These are phyloP conservation scores for Niebla homalea DNA, from an alignment of 495 filamentous ascomycete genomes.

Conservation along the genomic window DNA sequence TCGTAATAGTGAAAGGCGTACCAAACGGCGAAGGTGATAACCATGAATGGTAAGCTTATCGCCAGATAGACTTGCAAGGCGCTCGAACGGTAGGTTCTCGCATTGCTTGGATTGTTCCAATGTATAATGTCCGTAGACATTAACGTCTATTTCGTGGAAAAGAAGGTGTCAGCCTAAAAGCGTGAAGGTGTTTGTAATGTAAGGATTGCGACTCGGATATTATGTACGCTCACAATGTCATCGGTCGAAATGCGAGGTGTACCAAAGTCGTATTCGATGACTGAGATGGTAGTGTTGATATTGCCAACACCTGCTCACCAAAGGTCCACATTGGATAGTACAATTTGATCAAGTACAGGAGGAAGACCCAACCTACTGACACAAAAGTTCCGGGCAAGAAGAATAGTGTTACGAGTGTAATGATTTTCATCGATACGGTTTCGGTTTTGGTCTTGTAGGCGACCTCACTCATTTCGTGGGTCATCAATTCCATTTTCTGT, in stretches of 20 bases:
- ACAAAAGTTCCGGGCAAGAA: conserved; percentile 31
- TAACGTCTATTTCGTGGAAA: conserved; percentile 18
- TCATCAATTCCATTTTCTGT: conserved; percentile 20
- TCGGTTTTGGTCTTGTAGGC: conserved; percentile 26
- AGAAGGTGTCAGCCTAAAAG: neutral
- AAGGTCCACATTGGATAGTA: neutral
- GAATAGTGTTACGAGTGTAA: conserved; percentile 28
- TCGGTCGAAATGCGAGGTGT: too few relatives aligned
- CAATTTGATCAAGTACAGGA: neutral
- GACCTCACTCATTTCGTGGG: conserved; percentile 24
- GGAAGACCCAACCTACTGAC: conserved; percentile 17
- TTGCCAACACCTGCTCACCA: neutral
- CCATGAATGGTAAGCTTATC: conserved; percentile 10
- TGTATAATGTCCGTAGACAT: conserved; percentile 24
- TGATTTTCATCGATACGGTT: conserved; percentile 30
- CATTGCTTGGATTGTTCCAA: neutral
- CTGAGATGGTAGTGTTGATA: too few relatives aligned
- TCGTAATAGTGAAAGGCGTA: conserved; percentile 6
- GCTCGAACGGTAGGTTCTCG: neutral
- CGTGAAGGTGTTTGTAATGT: neutral
- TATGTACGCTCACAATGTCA: neutral
- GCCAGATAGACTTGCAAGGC: conserved; percentile 10
- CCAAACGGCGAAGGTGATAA: conserved; percentile 11
- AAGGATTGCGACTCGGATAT: neutral
- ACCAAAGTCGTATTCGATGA: too few relatives aligned